These are phyloP conservation scores for Tinospora cordifolia DNA, from an alignment of 164 flowering plant genomes.

Conservation along the genomic window DNA sequence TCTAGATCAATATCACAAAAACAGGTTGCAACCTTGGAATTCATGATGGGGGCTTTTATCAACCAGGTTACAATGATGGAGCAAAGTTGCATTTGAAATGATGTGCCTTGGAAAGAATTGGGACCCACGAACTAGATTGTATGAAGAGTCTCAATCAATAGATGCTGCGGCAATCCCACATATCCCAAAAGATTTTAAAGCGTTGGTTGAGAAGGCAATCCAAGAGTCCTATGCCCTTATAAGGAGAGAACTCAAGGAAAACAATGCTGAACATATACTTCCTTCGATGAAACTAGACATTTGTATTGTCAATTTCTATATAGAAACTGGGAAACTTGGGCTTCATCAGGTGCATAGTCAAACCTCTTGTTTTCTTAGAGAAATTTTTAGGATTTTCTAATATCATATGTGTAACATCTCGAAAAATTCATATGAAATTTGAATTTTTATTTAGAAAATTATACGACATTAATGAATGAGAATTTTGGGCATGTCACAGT, in stretches of 20 bases:
- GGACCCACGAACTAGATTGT: background rate
- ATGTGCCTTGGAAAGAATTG: background rate
- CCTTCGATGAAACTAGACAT: constrained; percentile 1
- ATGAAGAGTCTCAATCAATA: background rate
- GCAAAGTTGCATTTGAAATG: background rate
- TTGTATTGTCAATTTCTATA: background rate
- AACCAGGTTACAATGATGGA: background rate
- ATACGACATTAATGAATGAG: too few relatives aligned
- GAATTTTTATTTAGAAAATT: too few relatives aligned
- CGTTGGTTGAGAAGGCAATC: background rate
- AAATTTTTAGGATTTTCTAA: too few relatives aligned
- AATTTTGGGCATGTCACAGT: too few relatives aligned
- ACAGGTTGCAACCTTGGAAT: background rate
- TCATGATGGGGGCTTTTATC: background rate
- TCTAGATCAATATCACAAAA: background rate
- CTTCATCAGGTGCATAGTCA: constrained; percentile 1
- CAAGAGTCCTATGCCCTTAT: background rate
- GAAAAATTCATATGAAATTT: too few relatives aligned
- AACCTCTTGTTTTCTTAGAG: background rate
- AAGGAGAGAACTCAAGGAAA: background rate
- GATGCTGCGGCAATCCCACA: background rate
- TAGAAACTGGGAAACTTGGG: background rate
- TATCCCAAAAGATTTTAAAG: background rate
- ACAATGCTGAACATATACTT: background rate
- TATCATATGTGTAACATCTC: too few relatives aligned